Evolutionary conservation across 371 early-diverging fungal species (phyloP).

Genomic region (Apophysomyces elegans): DNA sequence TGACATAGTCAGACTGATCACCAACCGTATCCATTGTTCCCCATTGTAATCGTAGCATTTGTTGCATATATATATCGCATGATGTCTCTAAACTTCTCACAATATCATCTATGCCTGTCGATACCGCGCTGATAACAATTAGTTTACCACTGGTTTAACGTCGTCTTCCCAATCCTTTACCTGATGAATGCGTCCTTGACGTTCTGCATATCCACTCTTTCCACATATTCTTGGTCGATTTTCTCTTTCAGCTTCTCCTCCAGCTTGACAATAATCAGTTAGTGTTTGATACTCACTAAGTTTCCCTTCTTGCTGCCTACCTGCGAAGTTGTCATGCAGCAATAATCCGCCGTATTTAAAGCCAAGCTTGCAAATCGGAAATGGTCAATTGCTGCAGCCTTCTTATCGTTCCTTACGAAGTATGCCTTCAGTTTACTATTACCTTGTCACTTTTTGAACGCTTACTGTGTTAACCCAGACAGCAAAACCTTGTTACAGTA

Average conservation of each 20-base stretch:
- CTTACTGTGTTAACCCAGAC: slow-evolving; percentile 68
- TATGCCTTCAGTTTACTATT: background rate
- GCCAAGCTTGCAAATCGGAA: slow-evolving; percentile 73
- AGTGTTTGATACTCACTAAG: background rate
- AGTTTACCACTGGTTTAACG: background rate
- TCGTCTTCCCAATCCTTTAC: slow-evolving; percentile 27
- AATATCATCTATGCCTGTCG: slow-evolving; percentile 64
- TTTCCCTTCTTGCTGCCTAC: slow-evolving; percentile 36
- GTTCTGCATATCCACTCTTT: slow-evolving; percentile 66
- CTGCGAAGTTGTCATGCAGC: slow-evolving; percentile 82
- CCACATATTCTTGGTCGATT: slow-evolving; percentile 67
- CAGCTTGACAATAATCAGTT: slow-evolving; percentile 51
- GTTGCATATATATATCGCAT: slow-evolving; percentile 68
- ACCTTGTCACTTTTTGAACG: background rate
- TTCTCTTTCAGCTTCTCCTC: slow-evolving; percentile 87
- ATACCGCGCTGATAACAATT: slow-evolving; percentile 48
- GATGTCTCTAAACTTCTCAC: slow-evolving; percentile 66
- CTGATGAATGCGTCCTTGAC: slow-evolving; percentile 80
- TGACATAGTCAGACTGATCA: slow-evolving; percentile 91
- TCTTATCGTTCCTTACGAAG: slow-evolving; percentile 63
- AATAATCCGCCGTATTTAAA: slow-evolving; percentile 95
- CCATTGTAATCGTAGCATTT: slow-evolving; percentile 83
- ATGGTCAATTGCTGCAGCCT: slow-evolving; percentile 59
- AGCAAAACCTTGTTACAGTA: slow-evolving; percentile 77
- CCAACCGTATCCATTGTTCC: slow-evolving; percentile 83